phyloP scores from a whole-genome alignment of 495 filamentous ascomycete species.

The Penicillium bialowiezense region DNA sequence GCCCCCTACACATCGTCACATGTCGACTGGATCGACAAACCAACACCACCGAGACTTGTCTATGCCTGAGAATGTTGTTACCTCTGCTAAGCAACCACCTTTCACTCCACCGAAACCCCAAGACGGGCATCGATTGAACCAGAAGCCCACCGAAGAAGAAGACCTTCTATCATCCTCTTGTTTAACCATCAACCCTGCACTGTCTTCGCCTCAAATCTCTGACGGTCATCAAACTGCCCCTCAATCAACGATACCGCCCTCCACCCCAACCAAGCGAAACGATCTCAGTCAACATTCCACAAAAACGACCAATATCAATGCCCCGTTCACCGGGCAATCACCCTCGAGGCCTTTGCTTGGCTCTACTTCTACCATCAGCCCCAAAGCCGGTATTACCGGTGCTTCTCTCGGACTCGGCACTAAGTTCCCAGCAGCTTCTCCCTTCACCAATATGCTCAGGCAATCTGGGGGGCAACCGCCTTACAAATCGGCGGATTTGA shows the following conservation, averaged over 20 bases:
- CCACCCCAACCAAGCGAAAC: background rate
- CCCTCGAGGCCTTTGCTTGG: background rate
- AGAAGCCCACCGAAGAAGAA: background rate
- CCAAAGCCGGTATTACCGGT: background rate
- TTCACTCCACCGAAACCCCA: background rate
- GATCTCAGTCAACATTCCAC: background rate
- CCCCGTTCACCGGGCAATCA: background rate
- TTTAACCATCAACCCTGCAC: slow-evolving; percentile 7
- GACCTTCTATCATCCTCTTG: slow-evolving; percentile 12
- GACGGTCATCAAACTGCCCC: background rate
- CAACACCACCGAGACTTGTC: background rate
- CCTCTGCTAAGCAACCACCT: background rate
- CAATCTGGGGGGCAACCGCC: background rate
- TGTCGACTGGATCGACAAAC: background rate
- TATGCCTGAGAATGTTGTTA: background rate
- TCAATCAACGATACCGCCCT: background rate
- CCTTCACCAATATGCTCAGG: background rate
- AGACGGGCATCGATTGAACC: background rate
- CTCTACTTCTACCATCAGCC: background rate
- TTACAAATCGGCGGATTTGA: background rate
- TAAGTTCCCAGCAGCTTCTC: background rate
- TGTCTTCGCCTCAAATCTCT: background rate
- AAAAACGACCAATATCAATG: background rate
- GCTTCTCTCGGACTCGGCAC: background rate
- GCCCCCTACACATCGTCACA: background rate